Evolutionary conservation across 805 yeast genomes (phyloP), one percentile per base, ranked within the genome.

Genomic region (Kuraishia molischiana): DNA sequence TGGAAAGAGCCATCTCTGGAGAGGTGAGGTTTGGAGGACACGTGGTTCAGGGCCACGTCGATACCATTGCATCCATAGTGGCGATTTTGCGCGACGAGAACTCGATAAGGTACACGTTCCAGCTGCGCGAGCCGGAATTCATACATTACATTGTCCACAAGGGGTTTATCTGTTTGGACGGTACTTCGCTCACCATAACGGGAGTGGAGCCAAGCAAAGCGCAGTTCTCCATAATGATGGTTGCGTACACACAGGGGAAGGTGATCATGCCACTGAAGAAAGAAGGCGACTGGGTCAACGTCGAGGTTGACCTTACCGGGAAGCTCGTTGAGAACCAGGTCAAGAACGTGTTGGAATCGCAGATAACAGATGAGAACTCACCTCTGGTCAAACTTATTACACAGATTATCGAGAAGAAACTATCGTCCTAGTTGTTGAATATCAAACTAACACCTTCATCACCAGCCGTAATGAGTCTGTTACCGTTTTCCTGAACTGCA

Each of bases 31-130:
- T 89, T 51, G 99, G 99, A 19, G 99, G 99, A 1, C 99, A 92
- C 58, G 75, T 90, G 45, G 99, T 92, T 2, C 98, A 92, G 52
- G 99, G 98, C 4, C 99, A 92, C 62, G 86, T 92, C 21, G 99
- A 92, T 56, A 85, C 96, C 0, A 69, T 80, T 26, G 96, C 96
- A 2, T 58, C 55, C 26, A 80, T 90, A 29, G 67, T 70, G 2
- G 56, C 59, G 1, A 67, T 59, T 20, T 58, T 46, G 8, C 61
- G 72, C 1, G 97, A 89, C 51, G 82, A 77, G 2, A 85, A 86
- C 56, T 79, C 97, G 1, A 63, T 86, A 24, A 67, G 79, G 3
- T 82, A 77, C 55, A 81, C 85, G 3, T 89, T 90, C 59, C 58
- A 74, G 56, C 67, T 86, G 38, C 66, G 82, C 41, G 92, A 86